These are phyloP conservation scores for Sesbania bispinosa DNA, from an alignment of 306 rosid genomes.

Conservation along the genomic window DNA sequence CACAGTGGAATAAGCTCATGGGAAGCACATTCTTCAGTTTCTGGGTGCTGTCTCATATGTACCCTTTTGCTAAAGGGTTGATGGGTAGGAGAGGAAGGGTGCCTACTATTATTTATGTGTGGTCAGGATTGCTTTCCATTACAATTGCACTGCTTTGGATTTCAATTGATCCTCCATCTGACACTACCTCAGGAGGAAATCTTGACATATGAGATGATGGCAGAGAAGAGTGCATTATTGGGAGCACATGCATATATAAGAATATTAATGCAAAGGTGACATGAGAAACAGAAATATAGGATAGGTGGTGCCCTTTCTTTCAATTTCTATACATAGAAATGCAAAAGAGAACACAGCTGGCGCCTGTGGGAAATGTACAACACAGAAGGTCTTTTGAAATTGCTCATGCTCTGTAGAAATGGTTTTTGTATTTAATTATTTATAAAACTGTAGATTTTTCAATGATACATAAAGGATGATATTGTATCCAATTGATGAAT, in stretches of 20 bases:
- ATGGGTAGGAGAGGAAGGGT: conserved; percentile 84
- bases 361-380: conserved; percentile 4
- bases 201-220: conserved; percentile 19
- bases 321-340: not conserved
- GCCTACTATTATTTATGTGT: conserved; percentile 69
- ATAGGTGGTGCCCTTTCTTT: not conserved
- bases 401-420: not conserved
- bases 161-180: conserved; percentile 55
- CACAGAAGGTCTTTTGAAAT: not conserved
- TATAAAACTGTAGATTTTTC: not conserved
- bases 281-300: not conserved
- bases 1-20: conserved; percentile 65
- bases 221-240: not conserved
- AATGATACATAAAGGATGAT: too few relatives aligned
- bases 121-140: conserved; percentile 76
- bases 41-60: conserved; percentile 87
- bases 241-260: not conserved
- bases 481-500: too few relatives aligned
- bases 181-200: not conserved
- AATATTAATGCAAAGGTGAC: not conserved
- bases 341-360: not conserved
- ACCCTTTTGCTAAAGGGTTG: conserved; percentile 88
- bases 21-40: conserved; percentile 77
- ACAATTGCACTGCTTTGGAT: conserved; percentile 73
- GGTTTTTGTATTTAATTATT: not conserved